phyloP scores from a whole-genome alignment of 441 rosid species.

The Erodium moschatum region DNA sequence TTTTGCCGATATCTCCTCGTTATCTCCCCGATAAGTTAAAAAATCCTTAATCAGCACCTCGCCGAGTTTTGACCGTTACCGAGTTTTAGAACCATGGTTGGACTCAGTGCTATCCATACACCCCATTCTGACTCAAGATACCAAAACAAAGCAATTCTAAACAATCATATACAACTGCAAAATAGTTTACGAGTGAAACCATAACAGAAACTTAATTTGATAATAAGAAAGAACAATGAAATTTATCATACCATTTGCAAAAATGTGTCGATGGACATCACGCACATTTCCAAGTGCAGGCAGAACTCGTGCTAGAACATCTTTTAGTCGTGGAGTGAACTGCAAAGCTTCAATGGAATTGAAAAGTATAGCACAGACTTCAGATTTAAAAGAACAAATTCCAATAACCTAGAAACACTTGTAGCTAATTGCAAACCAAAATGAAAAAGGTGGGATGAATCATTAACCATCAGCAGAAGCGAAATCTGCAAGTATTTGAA shows the following conservation, averaged over 20 bases:
- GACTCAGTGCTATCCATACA: not conserved
- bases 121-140: slow-evolving; percentile 6
- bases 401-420: slow-evolving; percentile 16
- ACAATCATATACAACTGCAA: not conserved
- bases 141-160: slow-evolving; percentile 11
- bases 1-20: not conserved
- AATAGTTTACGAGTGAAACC: not conserved
- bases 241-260: slow-evolving; percentile 69
- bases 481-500: slow-evolving; percentile 93
- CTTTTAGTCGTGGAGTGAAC: slow-evolving; percentile 90
- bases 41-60: no score
- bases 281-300: slow-evolving; percentile 91
- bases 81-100: not conserved
- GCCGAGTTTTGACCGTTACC: no score
- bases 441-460: slow-evolving; percentile 24
- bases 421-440: not conserved
- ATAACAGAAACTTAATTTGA: slow-evolving; percentile 8
- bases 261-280: slow-evolving; percentile 76
- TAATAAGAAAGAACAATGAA: slow-evolving; percentile 9
- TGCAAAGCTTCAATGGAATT: slow-evolving; percentile 70
- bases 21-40: no score
- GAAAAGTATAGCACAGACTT: slow-evolving; percentile 20
- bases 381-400: slow-evolving; percentile 28
- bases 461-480: slow-evolving; percentile 86
- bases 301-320: slow-evolving; percentile 69